These are phyloP conservation scores for Trypanosoma boissoni DNA, from an alignment of 208 protist species.

Conservation along the genomic window DNA sequence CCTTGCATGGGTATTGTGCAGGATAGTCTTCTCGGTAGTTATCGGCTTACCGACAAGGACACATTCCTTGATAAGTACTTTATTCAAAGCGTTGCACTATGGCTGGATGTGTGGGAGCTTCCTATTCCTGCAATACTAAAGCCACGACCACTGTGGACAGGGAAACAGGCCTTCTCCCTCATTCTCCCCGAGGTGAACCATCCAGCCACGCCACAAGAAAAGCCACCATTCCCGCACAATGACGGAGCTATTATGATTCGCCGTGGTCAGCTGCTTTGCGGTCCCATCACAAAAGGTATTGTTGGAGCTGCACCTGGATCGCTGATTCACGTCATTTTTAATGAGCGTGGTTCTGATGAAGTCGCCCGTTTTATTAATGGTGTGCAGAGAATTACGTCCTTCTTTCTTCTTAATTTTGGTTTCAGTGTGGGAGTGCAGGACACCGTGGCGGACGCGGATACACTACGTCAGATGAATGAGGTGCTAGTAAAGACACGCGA, in stretches of 20 bases:
- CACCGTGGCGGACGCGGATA: conserved; percentile 95
- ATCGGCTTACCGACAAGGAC: conserved; percentile 95
- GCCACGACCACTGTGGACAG: conserved; percentile 97
- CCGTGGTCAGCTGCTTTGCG: conserved; percentile 90
- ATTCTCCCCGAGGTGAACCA: conserved; percentile 96
- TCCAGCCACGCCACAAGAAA: conserved; percentile 43
- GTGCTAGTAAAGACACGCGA: conserved; percentile 87
- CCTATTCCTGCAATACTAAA: conserved; percentile 98
- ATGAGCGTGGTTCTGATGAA: conserved; percentile 96
- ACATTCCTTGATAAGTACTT: conserved; percentile 96
- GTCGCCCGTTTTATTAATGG: conserved; percentile 89
- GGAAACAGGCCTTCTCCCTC: conserved; percentile 99
- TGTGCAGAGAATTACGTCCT: conserved; percentile 96
- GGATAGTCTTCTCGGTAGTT: conserved; percentile 96
- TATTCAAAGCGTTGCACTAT: conserved; percentile 98
- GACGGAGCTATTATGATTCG: conserved; percentile 90
- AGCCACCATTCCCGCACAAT: conserved; percentile 77
- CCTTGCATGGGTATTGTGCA: conserved; percentile 99
- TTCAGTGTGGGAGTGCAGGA: conserved; percentile 99
- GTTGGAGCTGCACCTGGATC: conserved; percentile 84
- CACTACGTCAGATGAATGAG: conserved; percentile 89
- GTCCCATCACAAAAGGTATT: conserved; percentile 90
- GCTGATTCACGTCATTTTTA: conserved; percentile 97
- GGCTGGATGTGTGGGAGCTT: conserved; percentile 94
- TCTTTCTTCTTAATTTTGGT: conserved; percentile 95